A percentile compares a stretch with the other conserved stretches of the same genome.
Conservation (phyloP, 2,329 filamentous ascomycete genomes). For the Neopestalotiopsis rosae region DNA sequence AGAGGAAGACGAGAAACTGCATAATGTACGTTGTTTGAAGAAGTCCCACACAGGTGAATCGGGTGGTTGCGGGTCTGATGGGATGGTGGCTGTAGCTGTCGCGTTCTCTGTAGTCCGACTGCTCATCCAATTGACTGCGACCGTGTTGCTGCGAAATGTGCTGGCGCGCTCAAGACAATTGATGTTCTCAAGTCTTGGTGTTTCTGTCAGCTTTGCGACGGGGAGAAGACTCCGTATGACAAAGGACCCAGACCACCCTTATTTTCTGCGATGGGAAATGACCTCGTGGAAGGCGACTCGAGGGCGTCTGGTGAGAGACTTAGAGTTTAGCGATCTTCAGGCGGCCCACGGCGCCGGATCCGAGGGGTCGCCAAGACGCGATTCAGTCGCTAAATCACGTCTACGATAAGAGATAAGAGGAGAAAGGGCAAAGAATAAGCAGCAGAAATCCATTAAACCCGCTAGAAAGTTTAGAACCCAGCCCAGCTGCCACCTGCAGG, state of each 20-base stretch:
- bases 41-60: not conserved
- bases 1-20: slow-evolving; percentile 54
- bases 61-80: not conserved
- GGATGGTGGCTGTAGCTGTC: not conserved
- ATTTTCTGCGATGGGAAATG: not conserved
- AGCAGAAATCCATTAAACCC: too few species aligned
- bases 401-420: not conserved
- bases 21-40: slow-evolving; percentile 24
- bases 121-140: not conserved
- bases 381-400: not conserved
- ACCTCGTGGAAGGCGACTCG: not conserved
- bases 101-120: not conserved
- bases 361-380: not conserved
- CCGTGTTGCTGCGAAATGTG: not conserved
- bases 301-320: not conserved
- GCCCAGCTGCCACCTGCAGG: too few species aligned
- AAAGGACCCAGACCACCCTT: not conserved
- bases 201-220: too few species aligned
- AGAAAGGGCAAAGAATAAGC: too few species aligned
- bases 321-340: not conserved
- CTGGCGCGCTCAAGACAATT: too few species aligned
- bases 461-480: not conserved
- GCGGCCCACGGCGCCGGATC: not conserved
- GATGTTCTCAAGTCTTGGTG: too few species aligned
- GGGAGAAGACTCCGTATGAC: not conserved